Percentiles rank a stretch among this genome's conserved stretches.
Conservation (phyloP, 345 rosid genomes). For the Citrus hindsii region DNA sequence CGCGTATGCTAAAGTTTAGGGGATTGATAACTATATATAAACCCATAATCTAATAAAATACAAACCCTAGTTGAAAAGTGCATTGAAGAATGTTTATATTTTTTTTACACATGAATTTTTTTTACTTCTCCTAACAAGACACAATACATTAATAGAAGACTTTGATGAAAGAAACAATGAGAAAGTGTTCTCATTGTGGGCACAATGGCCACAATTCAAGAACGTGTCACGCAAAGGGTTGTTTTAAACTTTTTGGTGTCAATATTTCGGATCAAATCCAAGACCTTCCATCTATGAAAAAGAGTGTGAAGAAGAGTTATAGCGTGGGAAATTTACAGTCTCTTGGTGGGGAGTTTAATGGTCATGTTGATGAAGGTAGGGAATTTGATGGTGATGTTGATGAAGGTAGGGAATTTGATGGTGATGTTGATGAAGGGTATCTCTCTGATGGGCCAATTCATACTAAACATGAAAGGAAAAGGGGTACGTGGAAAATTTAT, state of each 20-base stretch:
- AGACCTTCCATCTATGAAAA: conserved; percentile 21
- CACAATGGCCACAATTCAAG: conserved; percentile 50
- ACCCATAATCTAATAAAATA: neutral
- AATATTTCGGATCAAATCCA: conserved; percentile 26
- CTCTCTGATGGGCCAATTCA: conserved; percentile 50
- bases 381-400: conserved; percentile 11
- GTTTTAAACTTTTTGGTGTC: conserved; percentile 57
- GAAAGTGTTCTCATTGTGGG: conserved; percentile 50
- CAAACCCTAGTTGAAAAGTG: neutral
- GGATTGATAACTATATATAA: neutral
- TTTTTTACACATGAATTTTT: no score
- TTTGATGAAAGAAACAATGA: conserved; percentile 29
- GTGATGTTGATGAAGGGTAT: conserved; percentile 22
- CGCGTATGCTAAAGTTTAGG: neutral
- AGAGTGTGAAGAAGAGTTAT: conserved; percentile 35
- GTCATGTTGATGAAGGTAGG: no score
- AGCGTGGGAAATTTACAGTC: conserved; percentile 42
- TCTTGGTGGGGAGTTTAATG: conserved; percentile 14
- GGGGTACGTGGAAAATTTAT: conserved; percentile 26
- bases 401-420: conserved; percentile 13
- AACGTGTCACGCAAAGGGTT: conserved; percentile 34
- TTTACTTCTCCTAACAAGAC: neutral
- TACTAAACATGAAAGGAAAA: conserved; percentile 29
- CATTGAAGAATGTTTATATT: neutral
- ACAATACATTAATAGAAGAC: neutral